Base-by-base conservation (phyloP, 2,329 filamentous ascomycete genomes). In the Trichoderma koningiopsis region DNA sequence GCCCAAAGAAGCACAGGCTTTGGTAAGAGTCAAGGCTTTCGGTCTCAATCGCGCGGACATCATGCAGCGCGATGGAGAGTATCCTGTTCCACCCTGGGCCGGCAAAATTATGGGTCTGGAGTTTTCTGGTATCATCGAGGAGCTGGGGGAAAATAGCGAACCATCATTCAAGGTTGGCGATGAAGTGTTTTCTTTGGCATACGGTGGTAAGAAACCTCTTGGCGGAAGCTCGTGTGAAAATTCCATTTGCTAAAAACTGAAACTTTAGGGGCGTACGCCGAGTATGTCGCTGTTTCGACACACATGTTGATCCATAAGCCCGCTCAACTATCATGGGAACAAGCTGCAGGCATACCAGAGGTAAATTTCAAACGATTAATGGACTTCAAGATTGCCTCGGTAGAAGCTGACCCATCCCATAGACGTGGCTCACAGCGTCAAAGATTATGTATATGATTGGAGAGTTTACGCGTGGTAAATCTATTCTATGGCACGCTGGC, bases 161-260 rank as follows among this genome's bases (percentile, higher is more conserved):
- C 13, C 31, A 19, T 63, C 31, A 10, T 53, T 62, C 13, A 53
- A 6, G 16, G 22, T 63, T n/a, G 60, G 60, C 22, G 59, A 62
- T 4, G 60, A 63, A 40, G 60, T 63, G 14, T 52, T 63, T 11
- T 47, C 60, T 29, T 62, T 53, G 14, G 22, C 60, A 40, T 63
- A 63, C 11, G 47, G 60, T 27, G 60, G 43, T 63, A 53, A 27
- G 22, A 53, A 11, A 13, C 3, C n/a, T 6, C 13, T 10, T 2
- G 14, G 13, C 2, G 22, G 22, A 37, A 27, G 3, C 7, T 3
- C 19, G 4, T 2, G n/a, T 19, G 10, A 53, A n/a, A 35, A 7
- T 2, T 16, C 0, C 1, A 33, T 11, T 37, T 5, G 10, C 29
- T 53, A 7, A 53, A 24, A 19, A n/a, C 33, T 16, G 4, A 7